These are phyloP conservation scores for Herpotrichia juniperi DNA, from an alignment of 2,329 filamentous ascomycete genomes.

Conservation along the genomic window DNA sequence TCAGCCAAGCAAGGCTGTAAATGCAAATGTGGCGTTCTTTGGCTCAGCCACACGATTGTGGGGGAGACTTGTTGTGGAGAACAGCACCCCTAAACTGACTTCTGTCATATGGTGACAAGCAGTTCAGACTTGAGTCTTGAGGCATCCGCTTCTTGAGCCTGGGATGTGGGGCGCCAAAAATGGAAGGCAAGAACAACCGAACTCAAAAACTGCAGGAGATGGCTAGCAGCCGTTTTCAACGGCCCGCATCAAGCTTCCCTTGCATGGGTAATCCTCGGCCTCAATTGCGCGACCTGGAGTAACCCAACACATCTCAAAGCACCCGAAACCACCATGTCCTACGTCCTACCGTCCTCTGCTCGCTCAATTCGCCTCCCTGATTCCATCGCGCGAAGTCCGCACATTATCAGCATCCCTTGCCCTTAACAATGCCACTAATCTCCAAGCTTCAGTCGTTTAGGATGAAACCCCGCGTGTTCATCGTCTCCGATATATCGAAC, in stretches of 20 bases:
- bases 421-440: conserved; percentile 26
- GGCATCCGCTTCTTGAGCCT: no score
- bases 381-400: background rate
- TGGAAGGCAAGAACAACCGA: background rate
- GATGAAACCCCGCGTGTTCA: conserved; percentile 47
- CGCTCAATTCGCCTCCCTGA: background rate
- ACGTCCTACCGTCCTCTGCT: background rate
- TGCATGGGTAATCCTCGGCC: conserved; percentile 1
- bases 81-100: no score
- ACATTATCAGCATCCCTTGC: background rate
- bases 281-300: background rate
- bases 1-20: background rate
- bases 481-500: conserved; percentile 48
- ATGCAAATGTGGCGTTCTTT: background rate
- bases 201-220: background rate
- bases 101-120: no score
- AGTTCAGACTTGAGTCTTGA: no score
- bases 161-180: no score
- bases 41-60: background rate
- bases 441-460: conserved; percentile 33
- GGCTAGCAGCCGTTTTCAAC: background rate
- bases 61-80: background rate
- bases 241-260: background rate
- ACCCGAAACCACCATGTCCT: background rate
- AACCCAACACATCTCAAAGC: background rate